phyloP scores from a whole-genome alignment of 139 green algal species.

The Pycnococcus provasolii region DNA sequence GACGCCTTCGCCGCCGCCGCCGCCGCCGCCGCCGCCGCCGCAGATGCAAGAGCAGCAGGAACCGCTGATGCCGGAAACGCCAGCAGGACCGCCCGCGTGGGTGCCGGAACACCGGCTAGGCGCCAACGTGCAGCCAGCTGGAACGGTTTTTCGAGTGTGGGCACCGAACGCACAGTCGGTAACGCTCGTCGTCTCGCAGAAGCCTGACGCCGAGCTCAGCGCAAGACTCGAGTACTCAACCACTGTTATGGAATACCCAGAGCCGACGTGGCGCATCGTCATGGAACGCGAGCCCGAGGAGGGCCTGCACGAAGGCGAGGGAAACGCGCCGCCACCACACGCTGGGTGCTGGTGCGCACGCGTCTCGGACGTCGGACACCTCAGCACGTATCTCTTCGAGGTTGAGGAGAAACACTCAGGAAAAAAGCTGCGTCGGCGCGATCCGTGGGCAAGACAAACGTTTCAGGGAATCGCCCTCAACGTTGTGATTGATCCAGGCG shows the following conservation, averaged over 20 bases:
- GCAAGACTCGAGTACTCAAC: not conserved
- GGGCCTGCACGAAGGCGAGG: not conserved
- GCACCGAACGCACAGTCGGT: conserved; percentile 23
- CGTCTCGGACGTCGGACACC: conserved; percentile 1
- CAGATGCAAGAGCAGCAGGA: no score
- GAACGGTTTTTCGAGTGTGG: conserved; percentile 32
- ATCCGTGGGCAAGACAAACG: conserved; percentile 33
- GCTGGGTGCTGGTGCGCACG: not conserved
- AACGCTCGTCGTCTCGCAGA: not conserved
- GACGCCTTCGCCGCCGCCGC: no score
- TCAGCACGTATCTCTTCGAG: conserved; percentile 22
- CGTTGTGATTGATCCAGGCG: no score
- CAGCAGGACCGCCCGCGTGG: no score
- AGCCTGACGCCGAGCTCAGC: not conserved
- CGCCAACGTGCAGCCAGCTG: no score
- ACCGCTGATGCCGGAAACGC: no score
- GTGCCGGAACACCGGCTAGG: no score
- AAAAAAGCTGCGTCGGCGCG: conserved; percentile 7
- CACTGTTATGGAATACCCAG: no score
- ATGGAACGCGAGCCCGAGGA: not conserved
- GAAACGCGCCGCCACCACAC: not conserved
- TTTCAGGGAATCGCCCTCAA: no score
- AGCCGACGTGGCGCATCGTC: not conserved
- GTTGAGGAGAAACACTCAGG: conserved; percentile 9
- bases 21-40: no score